phyloP scores from a whole-genome alignment of 306 rosid species.

The Erythrophleum fordii region DNA sequence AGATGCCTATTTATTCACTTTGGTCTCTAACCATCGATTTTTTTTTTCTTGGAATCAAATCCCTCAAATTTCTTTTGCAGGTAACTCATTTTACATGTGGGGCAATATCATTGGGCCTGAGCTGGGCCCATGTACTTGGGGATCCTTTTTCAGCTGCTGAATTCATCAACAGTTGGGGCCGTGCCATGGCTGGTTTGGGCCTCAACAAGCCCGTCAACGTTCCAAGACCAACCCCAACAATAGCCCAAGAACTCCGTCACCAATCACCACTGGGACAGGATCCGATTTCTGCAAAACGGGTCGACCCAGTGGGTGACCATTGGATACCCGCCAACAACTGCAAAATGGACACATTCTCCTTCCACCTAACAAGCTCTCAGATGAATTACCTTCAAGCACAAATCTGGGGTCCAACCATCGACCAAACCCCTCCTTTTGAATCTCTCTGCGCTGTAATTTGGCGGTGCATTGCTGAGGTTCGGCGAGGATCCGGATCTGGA shows the following conservation, averaged over 20 bases:
- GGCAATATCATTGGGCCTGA: slow-evolving; percentile 75
- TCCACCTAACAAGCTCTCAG: slow-evolving; percentile 55
- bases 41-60: background rate
- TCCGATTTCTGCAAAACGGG: slow-evolving; percentile 51
- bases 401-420: slow-evolving; percentile 42
- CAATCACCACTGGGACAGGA: slow-evolving; percentile 3
- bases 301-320: slow-evolving; percentile 79
- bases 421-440: slow-evolving; percentile 63
- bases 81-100: slow-evolving; percentile 69
- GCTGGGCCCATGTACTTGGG: slow-evolving; percentile 86
- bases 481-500: slow-evolving; percentile 34
- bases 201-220: slow-evolving; percentile 25
- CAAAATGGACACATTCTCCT: slow-evolving; percentile 75
- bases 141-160: slow-evolving; percentile 62
- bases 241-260: background rate
- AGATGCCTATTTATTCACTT: background rate
- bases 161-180: slow-evolving; percentile 54
- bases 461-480: slow-evolving; percentile 59
- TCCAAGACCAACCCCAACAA: slow-evolving; percentile 28
- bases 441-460: slow-evolving; percentile 71
- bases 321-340: slow-evolving; percentile 64
- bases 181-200: slow-evolving; percentile 18
- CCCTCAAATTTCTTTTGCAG: slow-evolving; percentile 39
- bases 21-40: background rate
- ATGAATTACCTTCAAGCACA: slow-evolving; percentile 49